A percentile compares a stretch with the other conserved stretches of the same genome.
phyloP scores from a whole-genome alignment of 768 basidiomycete species.

The Mycena sanguinolenta region DNA sequence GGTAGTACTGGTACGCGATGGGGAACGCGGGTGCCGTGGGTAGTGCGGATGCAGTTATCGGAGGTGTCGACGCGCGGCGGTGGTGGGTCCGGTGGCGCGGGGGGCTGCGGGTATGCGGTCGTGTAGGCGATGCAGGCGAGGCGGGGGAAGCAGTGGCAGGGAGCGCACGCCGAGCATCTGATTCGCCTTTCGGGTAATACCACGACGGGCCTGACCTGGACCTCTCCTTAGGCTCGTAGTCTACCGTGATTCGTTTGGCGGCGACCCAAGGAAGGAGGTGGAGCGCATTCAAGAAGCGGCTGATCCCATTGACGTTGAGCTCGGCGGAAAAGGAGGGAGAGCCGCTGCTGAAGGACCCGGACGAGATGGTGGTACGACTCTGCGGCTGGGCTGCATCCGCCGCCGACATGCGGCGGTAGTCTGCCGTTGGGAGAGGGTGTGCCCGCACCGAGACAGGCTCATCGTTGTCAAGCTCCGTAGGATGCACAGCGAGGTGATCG shows the following conservation, averaged over 20 bases:
- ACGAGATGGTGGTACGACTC: slow-evolving; percentile 29
- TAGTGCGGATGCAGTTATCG: not conserved
- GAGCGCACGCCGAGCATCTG: not conserved
- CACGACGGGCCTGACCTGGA: slow-evolving; percentile 13
- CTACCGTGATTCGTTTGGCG: slow-evolving; percentile 31
- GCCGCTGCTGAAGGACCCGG: slow-evolving; percentile 19
- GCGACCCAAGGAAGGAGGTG: slow-evolving; percentile 38
- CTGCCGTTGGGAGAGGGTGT: slow-evolving; percentile 33
- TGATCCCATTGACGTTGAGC: slow-evolving; percentile 30
- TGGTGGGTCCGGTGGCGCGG: slow-evolving; percentile 6
- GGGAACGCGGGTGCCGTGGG: not conserved
- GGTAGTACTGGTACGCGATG: slow-evolving; percentile 21
- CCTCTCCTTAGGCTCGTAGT: slow-evolving; percentile 26
- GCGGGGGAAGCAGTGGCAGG: not conserved
- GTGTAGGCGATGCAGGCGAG: not conserved
- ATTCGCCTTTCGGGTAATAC: slow-evolving; percentile 25
- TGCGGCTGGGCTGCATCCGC: slow-evolving; percentile 21
- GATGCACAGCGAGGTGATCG: slow-evolving; percentile 10
- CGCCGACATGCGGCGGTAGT: slow-evolving; percentile 40
- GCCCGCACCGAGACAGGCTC: slow-evolving; percentile 34
- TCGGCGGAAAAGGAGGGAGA: slow-evolving; percentile 37
- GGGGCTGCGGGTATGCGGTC: not conserved
- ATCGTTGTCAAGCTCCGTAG: slow-evolving; percentile 12
- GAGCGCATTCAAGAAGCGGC: slow-evolving; percentile 34
- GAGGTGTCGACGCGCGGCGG: slow-evolving; percentile 9